Conservation (phyloP, 352 stramenopile genomes). For the Globisporangium cystogenes region DNA sequence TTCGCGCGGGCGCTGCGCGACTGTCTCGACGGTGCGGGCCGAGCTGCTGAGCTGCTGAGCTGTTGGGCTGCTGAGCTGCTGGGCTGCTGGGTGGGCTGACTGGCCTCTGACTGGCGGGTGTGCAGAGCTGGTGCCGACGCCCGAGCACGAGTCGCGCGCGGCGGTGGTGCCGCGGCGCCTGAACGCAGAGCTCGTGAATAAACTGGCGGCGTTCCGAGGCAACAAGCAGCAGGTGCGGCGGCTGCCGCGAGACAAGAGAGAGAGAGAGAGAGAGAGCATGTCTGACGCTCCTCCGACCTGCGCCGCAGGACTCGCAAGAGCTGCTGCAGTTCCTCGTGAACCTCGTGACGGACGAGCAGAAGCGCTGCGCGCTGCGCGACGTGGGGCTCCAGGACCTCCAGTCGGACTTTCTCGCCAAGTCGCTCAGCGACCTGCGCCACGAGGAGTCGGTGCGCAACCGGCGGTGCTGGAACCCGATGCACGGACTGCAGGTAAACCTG, state of each 20-base stretch:
- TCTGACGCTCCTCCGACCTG: not conserved
- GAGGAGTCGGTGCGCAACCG: constrained; percentile 51
- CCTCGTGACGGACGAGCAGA: constrained; percentile 64
- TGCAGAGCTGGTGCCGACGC: constrained; percentile 24
- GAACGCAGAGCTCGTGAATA: constrained; percentile 56
- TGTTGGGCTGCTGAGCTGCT: no score
- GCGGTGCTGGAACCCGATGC: constrained; percentile 68
- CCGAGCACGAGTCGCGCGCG: constrained; percentile 22
- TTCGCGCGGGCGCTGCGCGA: constrained; percentile 63
- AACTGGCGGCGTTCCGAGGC: constrained; percentile 50
- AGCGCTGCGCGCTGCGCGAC: constrained; percentile 40
- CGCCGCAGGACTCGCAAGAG: constrained; percentile 75
- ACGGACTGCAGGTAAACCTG: constrained; percentile 76
- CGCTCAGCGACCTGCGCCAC: constrained; percentile 67
- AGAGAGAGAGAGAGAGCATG: no score
- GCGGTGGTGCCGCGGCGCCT: constrained; percentile 43
- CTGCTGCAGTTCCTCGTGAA: constrained; percentile 85
- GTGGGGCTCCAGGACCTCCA: constrained; percentile 45
- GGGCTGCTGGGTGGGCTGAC: not conserved
- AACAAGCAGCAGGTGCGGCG: constrained; percentile 65
- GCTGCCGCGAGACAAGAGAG: no score
- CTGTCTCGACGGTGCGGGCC: constrained; percentile 58
- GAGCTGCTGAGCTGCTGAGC: no score
- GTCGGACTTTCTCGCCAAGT: constrained; percentile 20
- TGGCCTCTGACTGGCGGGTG: not conserved